Conservation (phyloP, 2,329 filamentous ascomycete species). For the Trichoderma oligosporum region DNA sequence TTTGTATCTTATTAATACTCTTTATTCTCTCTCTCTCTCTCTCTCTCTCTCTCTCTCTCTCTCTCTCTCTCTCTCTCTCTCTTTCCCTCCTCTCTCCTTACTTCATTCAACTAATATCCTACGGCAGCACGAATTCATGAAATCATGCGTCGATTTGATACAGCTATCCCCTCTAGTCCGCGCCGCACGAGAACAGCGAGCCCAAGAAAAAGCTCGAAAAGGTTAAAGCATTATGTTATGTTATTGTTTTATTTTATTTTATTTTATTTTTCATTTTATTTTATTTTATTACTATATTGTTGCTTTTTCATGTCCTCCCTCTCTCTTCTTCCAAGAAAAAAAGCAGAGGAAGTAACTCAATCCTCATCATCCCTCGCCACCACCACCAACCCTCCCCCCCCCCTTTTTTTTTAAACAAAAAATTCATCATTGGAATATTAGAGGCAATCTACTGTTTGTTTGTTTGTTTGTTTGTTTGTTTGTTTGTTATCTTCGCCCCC, state of each 20-base stretch:
- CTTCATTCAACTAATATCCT: too few species aligned
- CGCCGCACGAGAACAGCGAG: constrained; percentile 78
- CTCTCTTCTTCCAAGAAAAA: background rate
- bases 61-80: constrained; percentile 20
- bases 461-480: too few species aligned
- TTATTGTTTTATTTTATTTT: background rate
- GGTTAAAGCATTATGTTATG: constrained; percentile 28
- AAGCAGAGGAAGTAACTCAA: too few species aligned
- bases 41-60: constrained; percentile 28
- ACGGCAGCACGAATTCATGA: constrained; percentile 81
- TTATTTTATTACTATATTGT: background rate
- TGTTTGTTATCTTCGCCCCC: background rate
- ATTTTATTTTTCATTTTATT: background rate
- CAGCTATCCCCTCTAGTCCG: constrained; percentile 83
- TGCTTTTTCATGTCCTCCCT: background rate
- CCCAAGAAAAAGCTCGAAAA: constrained; percentile 77
- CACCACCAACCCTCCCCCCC: background rate
- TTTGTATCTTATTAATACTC: too few species aligned
- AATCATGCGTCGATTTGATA: constrained; percentile 65
- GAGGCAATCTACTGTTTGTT: background rate
- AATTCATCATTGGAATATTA: constrained; percentile 12
- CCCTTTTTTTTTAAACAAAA: background rate
- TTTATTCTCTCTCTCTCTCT: constrained; percentile 30
- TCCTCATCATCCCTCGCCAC: too few species aligned
- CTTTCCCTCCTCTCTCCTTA: too few species aligned